Conservation (phyloP, 73 alveolate genomes). For the Breviolum minutum region DNA sequence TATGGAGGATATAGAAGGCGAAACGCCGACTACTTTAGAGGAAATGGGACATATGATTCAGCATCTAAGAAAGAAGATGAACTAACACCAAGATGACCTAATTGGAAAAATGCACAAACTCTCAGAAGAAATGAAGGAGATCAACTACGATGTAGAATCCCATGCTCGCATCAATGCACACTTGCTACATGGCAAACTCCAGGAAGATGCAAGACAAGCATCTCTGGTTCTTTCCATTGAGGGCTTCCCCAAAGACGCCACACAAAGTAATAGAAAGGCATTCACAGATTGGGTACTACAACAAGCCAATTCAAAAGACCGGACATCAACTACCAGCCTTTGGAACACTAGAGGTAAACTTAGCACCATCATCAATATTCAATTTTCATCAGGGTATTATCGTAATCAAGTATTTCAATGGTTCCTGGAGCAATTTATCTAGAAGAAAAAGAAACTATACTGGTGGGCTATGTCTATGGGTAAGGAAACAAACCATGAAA, state of each 20-base stretch:
- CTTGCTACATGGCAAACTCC: background rate
- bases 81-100: background rate
- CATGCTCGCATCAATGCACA: constrained; percentile 23
- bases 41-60: background rate
- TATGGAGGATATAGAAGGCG: background rate
- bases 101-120: background rate
- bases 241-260: constrained; percentile 19
- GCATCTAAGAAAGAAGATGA: background rate
- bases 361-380: background rate
- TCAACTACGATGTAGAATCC: constrained; percentile 9
- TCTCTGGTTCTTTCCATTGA: background rate
- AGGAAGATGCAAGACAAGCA: constrained; percentile 6
- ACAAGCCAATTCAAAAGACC: background rate
- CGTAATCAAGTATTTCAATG: background rate
- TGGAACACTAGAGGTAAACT: constrained; percentile 21
- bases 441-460: background rate
- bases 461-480: background rate
- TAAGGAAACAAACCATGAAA: background rate
- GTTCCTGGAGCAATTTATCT: background rate
- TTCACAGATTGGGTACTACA: background rate
- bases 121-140: background rate
- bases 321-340: background rate
- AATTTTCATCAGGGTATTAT: background rate
- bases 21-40: background rate
- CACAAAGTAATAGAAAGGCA: background rate